Conservation (phyloP, 1,284 basidiomycete species). For the Malassezia yamatoensis region DNA sequence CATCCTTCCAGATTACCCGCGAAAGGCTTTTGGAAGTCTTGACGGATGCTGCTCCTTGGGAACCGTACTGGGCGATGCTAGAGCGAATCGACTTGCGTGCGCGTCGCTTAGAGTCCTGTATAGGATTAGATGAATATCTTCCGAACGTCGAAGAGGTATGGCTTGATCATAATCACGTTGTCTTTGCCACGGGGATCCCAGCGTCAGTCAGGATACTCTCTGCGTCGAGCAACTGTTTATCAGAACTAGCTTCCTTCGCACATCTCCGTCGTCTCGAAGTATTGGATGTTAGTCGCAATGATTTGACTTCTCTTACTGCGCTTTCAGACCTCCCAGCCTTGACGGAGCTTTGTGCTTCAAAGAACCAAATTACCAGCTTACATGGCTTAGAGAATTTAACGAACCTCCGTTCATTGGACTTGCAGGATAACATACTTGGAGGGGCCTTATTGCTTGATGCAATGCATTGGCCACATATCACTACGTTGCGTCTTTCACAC, state of each 20-base stretch:
- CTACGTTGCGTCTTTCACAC: slow-evolving; percentile 68
- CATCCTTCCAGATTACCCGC: slow-evolving; percentile 83
- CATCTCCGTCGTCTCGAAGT: slow-evolving; percentile 76
- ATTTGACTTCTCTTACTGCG: slow-evolving; percentile 58
- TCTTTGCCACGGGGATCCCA: slow-evolving; percentile 41
- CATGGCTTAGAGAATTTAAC: slow-evolving; percentile 61
- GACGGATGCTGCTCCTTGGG: slow-evolving; percentile 88
- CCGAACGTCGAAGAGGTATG: slow-evolving; percentile 70
- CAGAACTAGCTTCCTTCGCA: slow-evolving; percentile 74
- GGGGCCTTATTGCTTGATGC: slow-evolving; percentile 53
- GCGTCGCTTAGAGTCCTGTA: slow-evolving; percentile 74
- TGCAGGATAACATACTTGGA: slow-evolving; percentile 65
- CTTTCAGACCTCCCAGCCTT: slow-evolving; percentile 54
- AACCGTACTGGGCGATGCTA: slow-evolving; percentile 83
- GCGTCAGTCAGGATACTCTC: slow-evolving; percentile 26
- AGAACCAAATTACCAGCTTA: slow-evolving; percentile 66
- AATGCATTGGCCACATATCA: slow-evolving; percentile 51
- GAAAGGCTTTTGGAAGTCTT: slow-evolving; percentile 82
- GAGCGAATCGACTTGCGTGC: slow-evolving; percentile 65
- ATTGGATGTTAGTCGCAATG: slow-evolving; percentile 81
- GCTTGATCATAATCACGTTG: slow-evolving; percentile 52
- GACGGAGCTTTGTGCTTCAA: slow-evolving; percentile 76
- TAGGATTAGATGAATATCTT: slow-evolving; percentile 83
- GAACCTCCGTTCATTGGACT: slow-evolving; percentile 65
- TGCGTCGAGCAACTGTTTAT: slow-evolving; percentile 52